Evolutionary conservation across 2,329 filamentous ascomycete species (phyloP).

Genomic region (Nemania sp.): DNA sequence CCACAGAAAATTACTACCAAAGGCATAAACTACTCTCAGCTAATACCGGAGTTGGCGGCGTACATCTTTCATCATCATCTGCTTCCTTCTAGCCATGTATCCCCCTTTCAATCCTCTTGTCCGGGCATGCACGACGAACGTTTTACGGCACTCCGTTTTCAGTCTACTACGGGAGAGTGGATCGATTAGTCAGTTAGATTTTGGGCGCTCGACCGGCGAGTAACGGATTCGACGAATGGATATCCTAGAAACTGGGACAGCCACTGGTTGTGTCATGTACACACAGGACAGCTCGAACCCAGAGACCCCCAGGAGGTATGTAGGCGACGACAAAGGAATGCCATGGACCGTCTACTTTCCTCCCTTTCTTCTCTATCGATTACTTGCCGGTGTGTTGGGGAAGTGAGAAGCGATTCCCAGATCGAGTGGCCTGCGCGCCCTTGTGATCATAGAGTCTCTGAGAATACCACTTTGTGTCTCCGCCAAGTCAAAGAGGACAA

Average conservation of each 20-base stretch:
- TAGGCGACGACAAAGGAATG: too few species aligned
- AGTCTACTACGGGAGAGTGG: conserved; percentile 1
- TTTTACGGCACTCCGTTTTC: not conserved
- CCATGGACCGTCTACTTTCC: too few species aligned
- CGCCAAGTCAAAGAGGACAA: too few species aligned
- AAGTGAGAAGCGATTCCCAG: too few species aligned
- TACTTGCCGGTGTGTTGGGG: too few species aligned
- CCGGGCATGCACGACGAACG: too few species aligned
- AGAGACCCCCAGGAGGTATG: too few species aligned
- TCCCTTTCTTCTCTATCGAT: too few species aligned
- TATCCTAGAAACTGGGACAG: not conserved
- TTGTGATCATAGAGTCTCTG: too few species aligned
- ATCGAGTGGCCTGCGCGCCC: too few species aligned
- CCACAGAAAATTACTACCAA: conserved; percentile 10
- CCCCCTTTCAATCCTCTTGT: not conserved
- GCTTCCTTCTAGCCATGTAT: conserved; percentile 8
- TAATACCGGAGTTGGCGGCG: conserved; percentile 23
- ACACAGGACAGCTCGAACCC: not conserved
- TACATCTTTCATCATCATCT: not conserved
- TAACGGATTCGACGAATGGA: not conserved
- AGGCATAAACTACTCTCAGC: conserved; percentile 4
- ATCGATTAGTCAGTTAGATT: not conserved
- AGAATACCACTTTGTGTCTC: too few species aligned
- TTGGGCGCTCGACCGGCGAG: conserved; percentile 3
- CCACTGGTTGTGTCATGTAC: not conserved